Evolutionary conservation across 2,329 filamentous ascomycete genomes (phyloP).

Genomic region (Berkeleyomyces basicola): DNA sequence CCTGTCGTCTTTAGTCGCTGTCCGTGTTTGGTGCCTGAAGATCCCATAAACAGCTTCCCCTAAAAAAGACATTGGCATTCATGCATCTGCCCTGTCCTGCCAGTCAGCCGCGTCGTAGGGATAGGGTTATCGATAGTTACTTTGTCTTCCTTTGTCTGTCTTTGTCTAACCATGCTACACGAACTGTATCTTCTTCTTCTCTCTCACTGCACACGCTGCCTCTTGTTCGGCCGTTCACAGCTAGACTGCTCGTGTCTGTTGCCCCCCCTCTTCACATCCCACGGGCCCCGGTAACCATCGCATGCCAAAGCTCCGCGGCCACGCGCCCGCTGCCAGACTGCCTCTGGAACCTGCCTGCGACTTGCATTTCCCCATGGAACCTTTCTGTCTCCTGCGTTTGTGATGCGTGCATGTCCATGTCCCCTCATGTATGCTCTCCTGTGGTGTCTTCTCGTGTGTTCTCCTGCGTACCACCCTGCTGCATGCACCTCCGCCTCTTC

Average conservation of each 20-base stretch:
- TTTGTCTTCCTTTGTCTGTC: too few species aligned
- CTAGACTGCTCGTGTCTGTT: background rate
- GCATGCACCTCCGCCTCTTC: background rate
- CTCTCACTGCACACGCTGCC: background rate
- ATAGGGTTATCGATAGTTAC: background rate
- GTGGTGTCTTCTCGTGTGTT: background rate
- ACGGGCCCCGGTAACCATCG: background rate
- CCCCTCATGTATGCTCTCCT: background rate
- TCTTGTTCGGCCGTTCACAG: background rate
- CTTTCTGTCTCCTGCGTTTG: background rate
- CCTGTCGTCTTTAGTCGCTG: background rate
- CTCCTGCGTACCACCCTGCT: background rate
- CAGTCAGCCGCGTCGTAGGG: background rate
- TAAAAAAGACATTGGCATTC: background rate
- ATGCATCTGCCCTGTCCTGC: background rate
- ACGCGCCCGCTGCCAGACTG: background rate
- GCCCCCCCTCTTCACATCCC: background rate
- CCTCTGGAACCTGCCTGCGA: background rate
- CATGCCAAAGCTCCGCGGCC: background rate
- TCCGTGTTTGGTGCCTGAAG: background rate
- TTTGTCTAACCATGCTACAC: background rate
- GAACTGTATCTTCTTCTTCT: background rate
- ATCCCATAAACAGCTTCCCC: background rate
- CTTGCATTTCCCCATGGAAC: background rate
- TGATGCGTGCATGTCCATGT: background rate